Evolutionary conservation across 148 eudicot species (phyloP).

Genomic region (Cornus florida): DNA sequence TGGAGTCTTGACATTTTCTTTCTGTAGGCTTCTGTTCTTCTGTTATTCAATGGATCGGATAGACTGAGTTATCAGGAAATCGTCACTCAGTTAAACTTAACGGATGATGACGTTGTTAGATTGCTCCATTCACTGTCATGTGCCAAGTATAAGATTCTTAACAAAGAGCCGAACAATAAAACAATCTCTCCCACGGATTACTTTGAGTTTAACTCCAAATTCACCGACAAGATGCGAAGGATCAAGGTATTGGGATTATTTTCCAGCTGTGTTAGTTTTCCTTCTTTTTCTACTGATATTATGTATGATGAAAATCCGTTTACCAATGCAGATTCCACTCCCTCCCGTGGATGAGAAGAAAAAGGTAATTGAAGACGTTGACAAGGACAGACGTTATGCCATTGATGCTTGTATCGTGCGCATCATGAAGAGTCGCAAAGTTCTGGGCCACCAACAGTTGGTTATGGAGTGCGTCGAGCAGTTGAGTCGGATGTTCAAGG

Average conservation of each 20-base stretch:
- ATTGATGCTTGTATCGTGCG: slow-evolving; percentile 52
- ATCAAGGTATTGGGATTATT: slow-evolving; percentile 30
- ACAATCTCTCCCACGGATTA: slow-evolving; percentile 41
- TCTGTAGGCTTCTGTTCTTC: slow-evolving; percentile 45
- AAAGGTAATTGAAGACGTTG: slow-evolving; percentile 53
- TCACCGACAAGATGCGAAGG: slow-evolving; percentile 51
- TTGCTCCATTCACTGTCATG: slow-evolving; percentile 57
- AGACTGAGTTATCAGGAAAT: slow-evolving; percentile 52
- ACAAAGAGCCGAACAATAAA: slow-evolving; percentile 51
- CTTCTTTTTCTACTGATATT: neutral
- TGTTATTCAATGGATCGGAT: slow-evolving; percentile 46
- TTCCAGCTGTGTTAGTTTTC: neutral
- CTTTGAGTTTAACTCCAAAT: slow-evolving; percentile 47
- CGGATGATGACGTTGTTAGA: slow-evolving; percentile 53
- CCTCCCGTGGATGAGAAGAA: slow-evolving; percentile 57
- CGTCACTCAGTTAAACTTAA: slow-evolving; percentile 41
- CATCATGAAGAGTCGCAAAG: slow-evolving; percentile 53
- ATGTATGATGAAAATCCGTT: neutral
- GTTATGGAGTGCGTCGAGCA: slow-evolving; percentile 54
- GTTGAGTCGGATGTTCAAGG: slow-evolving; percentile 54
- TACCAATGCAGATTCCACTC: slow-evolving; percentile 39
- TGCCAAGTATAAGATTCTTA: slow-evolving; percentile 51
- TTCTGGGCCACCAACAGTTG: slow-evolving; percentile 47
- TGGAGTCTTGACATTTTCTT: slow-evolving; percentile 1
- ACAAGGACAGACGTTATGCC: slow-evolving; percentile 49